These are phyloP conservation scores for Leccinellum albellum DNA, from an alignment of 768 basidiomycete genomes.

Conservation along the genomic window DNA sequence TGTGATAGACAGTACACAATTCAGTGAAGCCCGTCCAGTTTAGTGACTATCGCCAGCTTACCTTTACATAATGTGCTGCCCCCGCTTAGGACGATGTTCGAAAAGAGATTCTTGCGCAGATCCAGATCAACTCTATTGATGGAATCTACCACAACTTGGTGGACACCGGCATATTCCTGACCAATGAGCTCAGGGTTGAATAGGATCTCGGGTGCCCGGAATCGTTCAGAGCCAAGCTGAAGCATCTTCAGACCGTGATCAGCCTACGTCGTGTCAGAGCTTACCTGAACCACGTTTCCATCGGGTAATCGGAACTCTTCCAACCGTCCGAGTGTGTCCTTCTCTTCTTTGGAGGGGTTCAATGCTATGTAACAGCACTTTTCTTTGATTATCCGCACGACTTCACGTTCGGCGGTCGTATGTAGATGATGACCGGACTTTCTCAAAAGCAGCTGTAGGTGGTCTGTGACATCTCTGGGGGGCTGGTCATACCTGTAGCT, in stretches of 20 bases:
- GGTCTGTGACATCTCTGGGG: slow-evolving; percentile 89
- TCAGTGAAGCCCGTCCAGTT: slow-evolving; percentile 18
- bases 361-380: slow-evolving; percentile 95
- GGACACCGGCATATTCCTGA: slow-evolving; percentile 93
- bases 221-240: slow-evolving; percentile 91
- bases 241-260: slow-evolving; percentile 10
- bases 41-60: slow-evolving; percentile 31
- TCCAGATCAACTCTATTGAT: slow-evolving; percentile 96
- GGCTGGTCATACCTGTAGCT: neutral
- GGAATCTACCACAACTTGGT: slow-evolving; percentile 98
- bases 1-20: slow-evolving; percentile 21
- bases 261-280: slow-evolving; percentile 18
- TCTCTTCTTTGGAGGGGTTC: slow-evolving; percentile 94
- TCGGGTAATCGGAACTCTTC: slow-evolving; percentile 95
- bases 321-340: slow-evolving; percentile 68
- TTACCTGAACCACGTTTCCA: slow-evolving; percentile 87
- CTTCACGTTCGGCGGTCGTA: slow-evolving; percentile 95
- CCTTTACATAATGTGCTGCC: slow-evolving; percentile 95
- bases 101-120: slow-evolving; percentile 90
- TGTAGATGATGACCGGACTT: slow-evolving; percentile 94
- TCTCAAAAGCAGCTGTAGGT: slow-evolving; percentile 88
- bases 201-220: slow-evolving; percentile 94
- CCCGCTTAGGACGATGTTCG: slow-evolving; percentile 94
- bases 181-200: slow-evolving; percentile 98
- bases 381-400: slow-evolving; percentile 96